phyloP scores from a whole-genome alignment of 495 filamentous ascomycete species.

The Penicillium chermesinum region DNA sequence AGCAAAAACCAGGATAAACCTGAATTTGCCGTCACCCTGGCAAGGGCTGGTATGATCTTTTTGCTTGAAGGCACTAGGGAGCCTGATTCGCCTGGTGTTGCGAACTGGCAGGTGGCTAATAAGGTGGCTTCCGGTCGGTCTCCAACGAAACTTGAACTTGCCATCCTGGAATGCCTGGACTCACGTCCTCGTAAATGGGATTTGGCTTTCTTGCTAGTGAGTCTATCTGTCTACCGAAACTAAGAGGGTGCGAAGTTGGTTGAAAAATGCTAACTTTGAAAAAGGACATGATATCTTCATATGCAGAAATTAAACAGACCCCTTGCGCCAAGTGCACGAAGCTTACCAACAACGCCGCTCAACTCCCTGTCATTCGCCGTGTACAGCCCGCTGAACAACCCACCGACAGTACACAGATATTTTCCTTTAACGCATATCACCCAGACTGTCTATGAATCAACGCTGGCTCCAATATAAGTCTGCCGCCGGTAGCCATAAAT shows the following conservation, averaged over 20 bases:
- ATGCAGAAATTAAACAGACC: slow-evolving; percentile 36
- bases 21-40: slow-evolving; percentile 26
- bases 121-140: slow-evolving; percentile 15
- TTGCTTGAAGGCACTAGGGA: slow-evolving; percentile 20
- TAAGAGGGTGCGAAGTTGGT: neutral
- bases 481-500: neutral
- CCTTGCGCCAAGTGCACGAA: slow-evolving; percentile 36
- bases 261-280: slow-evolving; percentile 7
- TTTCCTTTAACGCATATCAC: slow-evolving; percentile 22
- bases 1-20: slow-evolving; percentile 17
- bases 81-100: slow-evolving; percentile 11
- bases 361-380: slow-evolving; percentile 34
- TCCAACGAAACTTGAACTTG: slow-evolving; percentile 29
- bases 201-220: slow-evolving; percentile 37
- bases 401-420: slow-evolving; percentile 4
- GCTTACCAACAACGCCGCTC: slow-evolving; percentile 34
- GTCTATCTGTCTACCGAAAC: neutral
- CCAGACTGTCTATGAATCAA: slow-evolving; percentile 20
- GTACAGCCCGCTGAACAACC: slow-evolving; percentile 6
- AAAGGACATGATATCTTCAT: slow-evolving; percentile 40
- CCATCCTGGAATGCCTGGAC: slow-evolving; percentile 32
- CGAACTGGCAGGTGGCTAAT: slow-evolving; percentile 34
- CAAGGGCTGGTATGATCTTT: slow-evolving; percentile 34
- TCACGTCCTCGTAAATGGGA: slow-evolving; percentile 39
- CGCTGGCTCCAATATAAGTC: neutral